Conservation (phyloP, 306 rosid genomes). For the Acacia confusa region DNA sequence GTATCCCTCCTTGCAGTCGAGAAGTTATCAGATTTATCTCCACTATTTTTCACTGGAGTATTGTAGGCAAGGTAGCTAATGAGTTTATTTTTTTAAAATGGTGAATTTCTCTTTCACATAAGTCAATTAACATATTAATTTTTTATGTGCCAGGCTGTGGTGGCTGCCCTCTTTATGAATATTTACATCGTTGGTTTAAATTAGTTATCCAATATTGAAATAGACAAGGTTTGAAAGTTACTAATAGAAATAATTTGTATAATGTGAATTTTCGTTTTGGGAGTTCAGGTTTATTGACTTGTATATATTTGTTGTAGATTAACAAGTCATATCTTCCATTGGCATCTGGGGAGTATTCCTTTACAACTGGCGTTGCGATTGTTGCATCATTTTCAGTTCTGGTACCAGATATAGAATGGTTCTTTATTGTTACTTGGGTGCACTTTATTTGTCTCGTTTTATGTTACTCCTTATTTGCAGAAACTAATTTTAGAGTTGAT, state of each 20-base stretch:
- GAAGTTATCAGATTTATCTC: conserved; percentile 75
- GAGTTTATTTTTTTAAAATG: conserved; percentile 16
- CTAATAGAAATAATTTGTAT: background rate
- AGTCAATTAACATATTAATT: background rate
- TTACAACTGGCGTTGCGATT: conserved; percentile 66
- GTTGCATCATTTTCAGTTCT: conserved; percentile 68
- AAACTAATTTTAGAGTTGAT: background rate
- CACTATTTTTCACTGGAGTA: conserved; percentile 73
- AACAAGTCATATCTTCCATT: conserved; percentile 98
- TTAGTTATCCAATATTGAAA: conserved; percentile 86
- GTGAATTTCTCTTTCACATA: background rate
- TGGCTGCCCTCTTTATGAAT: conserved; percentile 91
- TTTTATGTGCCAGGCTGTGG: conserved; percentile 77
- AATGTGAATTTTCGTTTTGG: background rate
- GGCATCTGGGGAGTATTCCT: conserved; percentile 96
- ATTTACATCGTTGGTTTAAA: conserved; percentile 91
- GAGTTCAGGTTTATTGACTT: background rate
- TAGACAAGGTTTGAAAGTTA: conserved; percentile 77
- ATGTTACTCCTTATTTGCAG: background rate
- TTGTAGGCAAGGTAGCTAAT: conserved; percentile 66
- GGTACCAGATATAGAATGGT: conserved; percentile 49
- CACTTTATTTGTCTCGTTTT: background rate
- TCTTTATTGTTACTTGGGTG: background rate
- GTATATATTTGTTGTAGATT: conserved; percentile 55
- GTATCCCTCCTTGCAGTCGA: conserved; percentile 86